A percentile compares a stretch with the other conserved stretches of the same genome.
Evolutionary conservation across 2,329 filamentous ascomycete species (phyloP).

Genomic region (Phyllosticta ampelicida): DNA sequence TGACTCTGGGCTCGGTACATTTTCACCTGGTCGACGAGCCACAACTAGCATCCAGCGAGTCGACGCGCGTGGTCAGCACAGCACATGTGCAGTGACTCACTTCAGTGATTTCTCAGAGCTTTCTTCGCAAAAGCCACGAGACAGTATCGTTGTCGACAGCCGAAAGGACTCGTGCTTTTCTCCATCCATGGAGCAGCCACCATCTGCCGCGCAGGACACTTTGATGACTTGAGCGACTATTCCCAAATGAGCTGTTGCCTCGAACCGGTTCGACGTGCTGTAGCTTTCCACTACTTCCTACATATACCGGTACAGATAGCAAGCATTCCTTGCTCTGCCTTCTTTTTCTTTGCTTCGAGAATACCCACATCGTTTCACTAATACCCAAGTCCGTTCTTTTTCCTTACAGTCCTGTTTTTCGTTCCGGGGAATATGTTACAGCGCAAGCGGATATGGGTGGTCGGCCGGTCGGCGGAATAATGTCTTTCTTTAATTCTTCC

Average conservation of each 20-base stretch:
- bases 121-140: background rate
- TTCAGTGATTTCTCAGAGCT: background rate
- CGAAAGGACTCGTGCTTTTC: background rate
- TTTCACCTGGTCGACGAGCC: constrained; percentile 2
- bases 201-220: background rate
- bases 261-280: background rate
- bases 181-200: background rate
- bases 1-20: constrained; percentile 1
- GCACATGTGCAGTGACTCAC: background rate
- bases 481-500: background rate
- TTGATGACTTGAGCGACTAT: background rate
- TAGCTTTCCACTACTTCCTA: background rate
- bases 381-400: background rate
- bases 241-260: background rate
- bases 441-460: background rate
- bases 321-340: background rate
- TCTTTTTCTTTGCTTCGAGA: background rate
- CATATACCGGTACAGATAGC: background rate
- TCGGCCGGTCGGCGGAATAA: background rate
- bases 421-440: background rate
- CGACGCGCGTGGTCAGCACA: background rate
- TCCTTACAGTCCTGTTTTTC: background rate
- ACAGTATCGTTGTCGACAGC: background rate
- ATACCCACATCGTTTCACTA: background rate
- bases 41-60: constrained; percentile 6